Evolutionary conservation across 2,329 filamentous ascomycete genomes (phyloP).

Genomic region (Pseudophaeomoniella oleicola): DNA sequence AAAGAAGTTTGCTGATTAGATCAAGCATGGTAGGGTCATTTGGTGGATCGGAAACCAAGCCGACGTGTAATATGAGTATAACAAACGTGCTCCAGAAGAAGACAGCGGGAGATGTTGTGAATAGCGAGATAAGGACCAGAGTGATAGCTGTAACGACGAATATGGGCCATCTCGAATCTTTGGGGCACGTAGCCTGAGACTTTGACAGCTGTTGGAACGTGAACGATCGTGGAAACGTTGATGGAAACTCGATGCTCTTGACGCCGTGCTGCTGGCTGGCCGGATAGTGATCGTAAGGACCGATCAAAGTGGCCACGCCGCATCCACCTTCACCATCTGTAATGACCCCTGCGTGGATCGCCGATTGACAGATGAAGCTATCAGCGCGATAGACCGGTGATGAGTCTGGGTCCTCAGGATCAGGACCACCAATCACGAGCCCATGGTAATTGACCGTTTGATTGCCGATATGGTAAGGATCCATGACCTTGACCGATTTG

Average conservation of each 20-base stretch:
- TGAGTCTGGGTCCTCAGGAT: constrained; percentile 18
- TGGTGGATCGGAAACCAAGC: constrained; percentile 78
- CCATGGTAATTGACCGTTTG: constrained; percentile 35
- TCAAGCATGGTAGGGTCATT: constrained; percentile 49
- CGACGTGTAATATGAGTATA: constrained; percentile 77
- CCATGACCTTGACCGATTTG: constrained; percentile 28
- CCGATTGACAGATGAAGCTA: constrained; percentile 73
- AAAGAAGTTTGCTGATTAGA: constrained; percentile 63
- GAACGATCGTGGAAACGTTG: constrained; percentile 79
- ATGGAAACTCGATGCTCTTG: constrained; percentile 62
- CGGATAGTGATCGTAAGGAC: constrained; percentile 49
- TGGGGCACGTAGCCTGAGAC: constrained; percentile 45
- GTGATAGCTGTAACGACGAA: constrained; percentile 71
- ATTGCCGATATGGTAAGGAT: constrained; percentile 37
- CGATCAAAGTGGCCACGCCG: constrained; percentile 62
- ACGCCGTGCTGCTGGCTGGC: constrained; percentile 59
- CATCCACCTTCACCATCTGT: constrained; percentile 61
- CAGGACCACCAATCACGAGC: constrained; percentile 36
- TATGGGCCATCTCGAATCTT: constrained; percentile 71
- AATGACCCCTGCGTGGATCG: constrained; percentile 71
- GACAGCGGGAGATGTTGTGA: constrained; percentile 60
- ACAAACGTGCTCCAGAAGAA: constrained; percentile 77
- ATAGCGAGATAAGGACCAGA: constrained; percentile 62
- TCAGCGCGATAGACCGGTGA: constrained; percentile 67
- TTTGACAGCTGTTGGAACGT: constrained; percentile 49